phyloP scores from a whole-genome alignment of 768 basidiomycete species.

The Mrakia gelida region DNA sequence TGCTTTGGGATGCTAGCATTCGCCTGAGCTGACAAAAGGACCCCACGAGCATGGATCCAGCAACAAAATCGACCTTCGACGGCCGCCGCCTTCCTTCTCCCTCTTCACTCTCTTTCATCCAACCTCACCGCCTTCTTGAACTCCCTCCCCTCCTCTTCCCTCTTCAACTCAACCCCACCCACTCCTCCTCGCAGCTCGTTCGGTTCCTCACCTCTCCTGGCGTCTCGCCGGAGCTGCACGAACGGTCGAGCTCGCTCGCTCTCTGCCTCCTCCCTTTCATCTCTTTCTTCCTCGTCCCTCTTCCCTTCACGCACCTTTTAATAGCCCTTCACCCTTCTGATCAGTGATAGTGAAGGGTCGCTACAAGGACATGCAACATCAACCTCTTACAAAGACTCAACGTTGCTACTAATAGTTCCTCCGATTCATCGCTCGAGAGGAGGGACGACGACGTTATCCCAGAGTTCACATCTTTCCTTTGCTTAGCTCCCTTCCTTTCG shows the following conservation, averaged over 20 bases:
- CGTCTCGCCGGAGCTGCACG: not conserved
- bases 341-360: constrained; percentile 6
- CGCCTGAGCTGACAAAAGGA: not conserved
- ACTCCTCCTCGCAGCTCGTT: not conserved
- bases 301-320: constrained; percentile 7
- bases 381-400: not conserved
- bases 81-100: not conserved
- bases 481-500: too few relatives aligned
- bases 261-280: not conserved
- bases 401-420: not conserved
- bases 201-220: not conserved
- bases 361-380: constrained; percentile 1
- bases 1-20: not conserved
- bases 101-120: not conserved
- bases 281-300: not conserved
- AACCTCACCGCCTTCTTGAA: not conserved
- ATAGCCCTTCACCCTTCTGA: not conserved
- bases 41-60: not conserved
- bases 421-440: too few relatives aligned
- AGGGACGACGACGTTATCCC: too few relatives aligned
- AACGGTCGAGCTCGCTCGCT: not conserved
- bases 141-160: too few relatives aligned
- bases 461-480: too few relatives aligned
- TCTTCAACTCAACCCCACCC: not conserved
- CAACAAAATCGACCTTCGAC: not conserved